Base-by-base conservation (phyloP, 768 basidiomycete genomes). In the Zangia roseola region DNA sequence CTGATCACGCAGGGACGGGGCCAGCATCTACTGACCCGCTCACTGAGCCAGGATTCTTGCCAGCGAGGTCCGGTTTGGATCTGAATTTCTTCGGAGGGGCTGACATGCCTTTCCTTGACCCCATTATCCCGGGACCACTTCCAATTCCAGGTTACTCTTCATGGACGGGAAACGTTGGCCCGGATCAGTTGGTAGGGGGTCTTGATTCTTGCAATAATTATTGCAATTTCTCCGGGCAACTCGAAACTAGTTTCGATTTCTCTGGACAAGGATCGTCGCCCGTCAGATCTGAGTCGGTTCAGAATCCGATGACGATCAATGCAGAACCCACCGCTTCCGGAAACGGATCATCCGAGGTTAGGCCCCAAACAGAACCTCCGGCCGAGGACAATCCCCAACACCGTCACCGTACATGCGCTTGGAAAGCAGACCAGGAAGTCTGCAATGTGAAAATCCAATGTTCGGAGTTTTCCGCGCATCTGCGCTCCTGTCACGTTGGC, bases 401-500 rank as follows among this genome's bases (percentile, higher is more conserved):
- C 17, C 40, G 38, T 5, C 49, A 17, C 35, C 40, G 61, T 19
- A 14, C 12, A 14, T 66, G 64, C 4, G 23, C 37, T 14, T 67
- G 65, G 65, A 4, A 16, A 12, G 38, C 24, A 5, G 14, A 10
- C 24, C n/a, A 38, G 0, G 10, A 0, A 7, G 0, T 35, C 12
- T 67, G 67, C 23, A 17, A 28, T n/a, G 0, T 2, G 6, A 9
- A 14, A 7, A 19, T 63, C 24, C 49, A 8, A 25, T 41, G 40
- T 4, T 19, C 36, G 1, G 43, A 49, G 2, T 55, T 67, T 28
- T 13, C 65, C 13, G 55, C 50, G 0, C 65, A 67, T 42, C 33
- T 69, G 12, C 58, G 67, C 16, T 5, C 26, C 17, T 7, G 1
- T 16, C 65, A 67, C 12, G 55, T 55, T 10, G 14, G 65, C 20